phyloP scores from a whole-genome alignment of 1,139 yeast species.

The Yamadazyma diddensiae region DNA sequence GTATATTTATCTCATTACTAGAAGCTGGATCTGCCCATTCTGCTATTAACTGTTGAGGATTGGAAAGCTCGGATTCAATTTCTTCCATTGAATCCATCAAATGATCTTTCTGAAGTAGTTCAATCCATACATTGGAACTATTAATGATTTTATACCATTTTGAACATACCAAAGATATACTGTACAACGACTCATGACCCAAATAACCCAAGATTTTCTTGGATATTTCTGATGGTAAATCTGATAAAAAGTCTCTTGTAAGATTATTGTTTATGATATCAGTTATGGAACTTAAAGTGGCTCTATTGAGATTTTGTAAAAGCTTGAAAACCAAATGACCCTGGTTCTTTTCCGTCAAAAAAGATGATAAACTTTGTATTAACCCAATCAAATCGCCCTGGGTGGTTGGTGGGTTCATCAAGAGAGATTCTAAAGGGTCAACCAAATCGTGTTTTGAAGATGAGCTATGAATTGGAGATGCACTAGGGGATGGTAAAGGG shows the following conservation, averaged over 20 bases:
- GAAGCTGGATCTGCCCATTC: constrained; percentile 30
- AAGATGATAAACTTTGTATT: constrained; percentile 32
- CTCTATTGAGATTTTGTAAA: constrained; percentile 62
- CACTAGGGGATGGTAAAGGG: constrained; percentile 68
- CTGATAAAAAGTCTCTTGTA: constrained; percentile 67
- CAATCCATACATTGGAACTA: constrained; percentile 60
- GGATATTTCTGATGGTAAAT: constrained; percentile 77
- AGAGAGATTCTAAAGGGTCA: constrained; percentile 16
- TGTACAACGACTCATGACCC: constrained; percentile 61
- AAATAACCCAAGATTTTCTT: constrained; percentile 64
- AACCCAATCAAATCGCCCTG: constrained; percentile 40
- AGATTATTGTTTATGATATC: constrained; percentile 58
- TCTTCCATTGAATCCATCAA: constrained; percentile 35
- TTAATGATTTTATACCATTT: constrained; percentile 68
- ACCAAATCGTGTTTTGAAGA: constrained; percentile 12
- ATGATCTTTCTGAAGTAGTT: constrained; percentile 51
- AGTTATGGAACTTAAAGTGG: constrained; percentile 66
- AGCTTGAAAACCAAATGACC: constrained; percentile 57
- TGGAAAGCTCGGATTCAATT: constrained; percentile 32
- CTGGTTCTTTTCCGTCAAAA: constrained; percentile 36
- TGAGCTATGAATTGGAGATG: constrained; percentile 53
- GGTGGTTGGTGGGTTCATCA: constrained; percentile 32
- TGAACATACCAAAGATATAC: constrained; percentile 63
- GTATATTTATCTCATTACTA: constrained; percentile 24
- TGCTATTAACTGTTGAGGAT: constrained; percentile 24